Base-by-base conservation (phyloP, 1,284 basidiomycete genomes). In the Xerocomus amazonicus region DNA sequence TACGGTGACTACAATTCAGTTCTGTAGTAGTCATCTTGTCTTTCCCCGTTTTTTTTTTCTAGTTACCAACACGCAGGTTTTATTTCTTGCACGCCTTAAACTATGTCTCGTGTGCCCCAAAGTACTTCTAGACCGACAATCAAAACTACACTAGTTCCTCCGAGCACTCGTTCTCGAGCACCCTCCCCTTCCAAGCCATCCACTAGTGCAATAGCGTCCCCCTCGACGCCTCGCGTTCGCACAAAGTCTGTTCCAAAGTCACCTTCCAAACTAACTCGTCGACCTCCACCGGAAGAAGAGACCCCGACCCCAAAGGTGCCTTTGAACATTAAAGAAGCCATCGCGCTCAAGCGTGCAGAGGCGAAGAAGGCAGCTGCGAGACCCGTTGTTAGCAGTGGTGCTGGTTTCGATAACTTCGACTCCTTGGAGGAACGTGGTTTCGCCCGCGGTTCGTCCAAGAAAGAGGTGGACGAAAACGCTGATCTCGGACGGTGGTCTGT, bases 291-390 rank as follows among this genome's bases (percentile, higher is more conserved):
- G 14, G 64, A 63, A 32, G 66, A 65, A 43, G 60, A 62, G 6
- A 53, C 59, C 7, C 62, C 63, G 29, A 48, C 57, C 1, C 58
- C 70, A 9, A 72, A 70, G 46, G 39, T 65, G 28, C 63, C 60
- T 23, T 54, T 87, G 35, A 87, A 75, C 60, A 75, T 89, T 54
- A 81, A 80, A 56, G 87, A 88, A 56, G 82, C 80, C 27, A 88
- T 90, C 58, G 87, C 87, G 3, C 70, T 87, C 38, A 85, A 78
- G 56, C 75, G 87, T 38, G 85, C 87, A 1, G 83, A 87, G 60
- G 84, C 80, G 1, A 87, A 82, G 70, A 89, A 87, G 59, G 68
- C 74, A 1, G 66, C 72, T 36, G 33, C 59, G 9, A 62, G 59
- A 45, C 58, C 58, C 28, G 56, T 59, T 35, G 46, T 56, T 50